Conservation (phyloP, 345 rosid genomes). For the Aegle marmelos region DNA sequence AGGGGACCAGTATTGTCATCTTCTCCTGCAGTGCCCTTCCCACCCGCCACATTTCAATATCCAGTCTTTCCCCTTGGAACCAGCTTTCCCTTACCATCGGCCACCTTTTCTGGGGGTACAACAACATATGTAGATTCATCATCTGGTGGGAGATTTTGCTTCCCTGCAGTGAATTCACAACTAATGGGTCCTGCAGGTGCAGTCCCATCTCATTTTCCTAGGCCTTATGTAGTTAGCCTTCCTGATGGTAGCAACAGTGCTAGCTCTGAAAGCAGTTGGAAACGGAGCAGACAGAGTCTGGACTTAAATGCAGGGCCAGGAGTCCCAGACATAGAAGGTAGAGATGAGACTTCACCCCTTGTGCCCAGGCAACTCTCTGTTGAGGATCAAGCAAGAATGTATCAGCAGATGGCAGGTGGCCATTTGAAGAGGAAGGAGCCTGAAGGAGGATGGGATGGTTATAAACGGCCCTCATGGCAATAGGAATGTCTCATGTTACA, state of each 20-base stretch:
- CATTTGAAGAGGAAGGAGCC: conserved; percentile 79
- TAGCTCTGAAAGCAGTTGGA: conserved; percentile 46
- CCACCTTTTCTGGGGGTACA: conserved; percentile 64
- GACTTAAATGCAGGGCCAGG: conserved; percentile 89
- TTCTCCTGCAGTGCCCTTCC: conserved; percentile 72
- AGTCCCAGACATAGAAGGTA: conserved; percentile 57
- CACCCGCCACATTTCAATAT: conserved; percentile 66
- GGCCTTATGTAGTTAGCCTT: conserved; percentile 64
- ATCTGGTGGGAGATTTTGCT: conserved; percentile 57
- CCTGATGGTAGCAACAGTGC: conserved; percentile 49
- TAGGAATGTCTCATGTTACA: conserved; percentile 33
- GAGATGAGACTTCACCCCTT: conserved; percentile 56
- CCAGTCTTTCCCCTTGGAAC: conserved; percentile 60
- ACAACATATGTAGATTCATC: conserved; percentile 67
- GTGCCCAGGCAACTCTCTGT: conserved; percentile 51
- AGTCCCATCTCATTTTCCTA: conserved; percentile 49
- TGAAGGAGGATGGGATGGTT: conserved; percentile 90
- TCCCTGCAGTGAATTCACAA: conserved; percentile 66
- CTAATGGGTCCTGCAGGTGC: conserved; percentile 53
- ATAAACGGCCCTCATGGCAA: conserved; percentile 78
- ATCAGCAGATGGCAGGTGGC: conserved; percentile 60
- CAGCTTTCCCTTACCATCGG: conserved; percentile 57
- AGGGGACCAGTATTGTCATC: conserved; percentile 72
- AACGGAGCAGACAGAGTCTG: conserved; percentile 68
- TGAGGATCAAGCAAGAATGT: conserved; percentile 70